Conservation (phyloP, 768 basidiomycete species). For the Lactarius vividus region DNA sequence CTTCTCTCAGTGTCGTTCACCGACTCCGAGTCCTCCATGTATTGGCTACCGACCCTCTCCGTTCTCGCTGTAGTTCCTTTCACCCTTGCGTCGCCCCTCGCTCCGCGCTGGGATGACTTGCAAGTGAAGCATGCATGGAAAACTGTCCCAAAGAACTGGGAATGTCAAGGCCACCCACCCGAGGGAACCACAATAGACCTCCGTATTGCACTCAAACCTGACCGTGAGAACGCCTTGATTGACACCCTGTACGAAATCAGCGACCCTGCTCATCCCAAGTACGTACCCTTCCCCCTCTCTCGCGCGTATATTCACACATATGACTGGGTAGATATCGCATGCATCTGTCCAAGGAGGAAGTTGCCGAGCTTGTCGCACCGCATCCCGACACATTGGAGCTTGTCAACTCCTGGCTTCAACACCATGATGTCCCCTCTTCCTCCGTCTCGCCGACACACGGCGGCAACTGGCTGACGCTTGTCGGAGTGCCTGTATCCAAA, state of each 20-base stretch:
- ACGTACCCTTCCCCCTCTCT: neutral
- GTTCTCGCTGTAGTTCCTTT: conserved; percentile 4
- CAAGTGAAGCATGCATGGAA: conserved; percentile 23
- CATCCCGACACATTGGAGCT: conserved; percentile 49
- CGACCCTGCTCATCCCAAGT: conserved; percentile 18
- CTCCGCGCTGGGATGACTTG: conserved; percentile 22
- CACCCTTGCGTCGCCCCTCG: conserved; percentile 8
- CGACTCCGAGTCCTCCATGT: neutral
- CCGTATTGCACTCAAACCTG: conserved; percentile 23
- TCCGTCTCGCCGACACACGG: conserved; percentile 42
- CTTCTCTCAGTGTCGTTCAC: neutral
- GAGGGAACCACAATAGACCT: conserved; percentile 22
- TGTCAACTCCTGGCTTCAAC: conserved; percentile 54
- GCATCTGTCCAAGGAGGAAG: conserved; percentile 58
- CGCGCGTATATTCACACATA: too few species aligned
- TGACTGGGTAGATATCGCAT: conserved; percentile 46
- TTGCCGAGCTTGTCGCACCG: conserved; percentile 53
- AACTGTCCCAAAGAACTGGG: conserved; percentile 13
- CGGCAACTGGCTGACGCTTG: conserved; percentile 58
- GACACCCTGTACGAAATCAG: conserved; percentile 27
- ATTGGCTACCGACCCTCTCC: conserved; percentile 10
- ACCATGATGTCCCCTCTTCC: conserved; percentile 45
- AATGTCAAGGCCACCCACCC: conserved; percentile 10
- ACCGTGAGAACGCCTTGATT: conserved; percentile 19
- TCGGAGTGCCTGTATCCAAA: conserved; percentile 47